phyloP scores from a whole-genome alignment of 352 stramenopile species.

The Pythium volutum region DNA sequence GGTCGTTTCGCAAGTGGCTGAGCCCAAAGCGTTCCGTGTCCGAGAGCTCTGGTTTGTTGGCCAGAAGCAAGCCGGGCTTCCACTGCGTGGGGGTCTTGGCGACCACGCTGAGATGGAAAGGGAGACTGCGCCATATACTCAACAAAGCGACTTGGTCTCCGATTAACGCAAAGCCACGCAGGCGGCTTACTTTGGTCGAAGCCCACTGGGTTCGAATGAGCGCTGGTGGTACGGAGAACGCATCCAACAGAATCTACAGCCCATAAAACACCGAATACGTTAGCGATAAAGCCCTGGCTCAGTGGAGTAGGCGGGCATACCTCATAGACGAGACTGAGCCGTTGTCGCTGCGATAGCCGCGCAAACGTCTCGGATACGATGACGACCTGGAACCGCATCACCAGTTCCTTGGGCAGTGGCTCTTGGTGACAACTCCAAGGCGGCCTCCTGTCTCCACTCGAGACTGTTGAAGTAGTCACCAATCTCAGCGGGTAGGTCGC shows the following conservation, averaged over 20 bases:
- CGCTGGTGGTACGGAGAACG: neutral
- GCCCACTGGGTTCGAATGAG: neutral
- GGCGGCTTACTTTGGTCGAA: neutral
- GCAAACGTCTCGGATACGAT: constrained; percentile 55
- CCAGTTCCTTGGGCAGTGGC: constrained; percentile 26
- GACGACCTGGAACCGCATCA: constrained; percentile 43
- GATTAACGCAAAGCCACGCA: constrained; percentile 35
- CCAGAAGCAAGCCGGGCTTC: constrained; percentile 8
- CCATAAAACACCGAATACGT: neutral
- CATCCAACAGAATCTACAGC: constrained; percentile 13
- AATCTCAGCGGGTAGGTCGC: constrained; percentile 19
- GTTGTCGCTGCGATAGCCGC: constrained; percentile 39
- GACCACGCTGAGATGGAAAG: constrained; percentile 37
- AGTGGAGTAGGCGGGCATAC: neutral
- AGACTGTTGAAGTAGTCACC: neutral
- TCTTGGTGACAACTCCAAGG: neutral
- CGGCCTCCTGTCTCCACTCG: neutral
- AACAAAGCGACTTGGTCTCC: constrained; percentile 35
- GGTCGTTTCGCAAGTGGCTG: constrained; percentile 53
- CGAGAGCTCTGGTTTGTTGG: neutral
- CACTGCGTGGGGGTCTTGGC: constrained; percentile 52
- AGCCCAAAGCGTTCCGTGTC: constrained; percentile 55
- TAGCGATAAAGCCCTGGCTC: neutral
- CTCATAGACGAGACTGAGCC: constrained; percentile 47
- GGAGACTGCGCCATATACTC: constrained; percentile 40